A percentile compares a stretch with the other conserved stretches of the same genome.
Evolutionary conservation across 139 green algal genomes (phyloP).

Genomic region (Diplosphaera chodatii): DNA sequence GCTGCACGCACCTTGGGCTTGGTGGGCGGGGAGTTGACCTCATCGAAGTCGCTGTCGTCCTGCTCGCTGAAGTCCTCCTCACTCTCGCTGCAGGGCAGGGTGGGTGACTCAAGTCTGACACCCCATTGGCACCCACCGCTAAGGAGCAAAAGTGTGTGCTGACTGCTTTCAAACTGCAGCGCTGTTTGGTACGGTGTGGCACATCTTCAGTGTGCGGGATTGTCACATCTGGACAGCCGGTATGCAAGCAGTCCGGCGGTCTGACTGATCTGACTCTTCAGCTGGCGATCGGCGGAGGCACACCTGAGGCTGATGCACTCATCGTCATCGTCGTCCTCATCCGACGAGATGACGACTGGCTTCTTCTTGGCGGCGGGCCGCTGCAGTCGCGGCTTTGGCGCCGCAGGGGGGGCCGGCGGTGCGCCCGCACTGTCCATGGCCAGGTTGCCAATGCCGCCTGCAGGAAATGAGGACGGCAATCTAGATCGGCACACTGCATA

Average conservation of each 20-base stretch:
- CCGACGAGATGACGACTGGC: not conserved
- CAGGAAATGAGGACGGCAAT: not conserved
- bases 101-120: too few relatives aligned
- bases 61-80: slow-evolving; percentile 10
- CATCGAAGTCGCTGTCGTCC: not conserved
- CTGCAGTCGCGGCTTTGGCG: not conserved
- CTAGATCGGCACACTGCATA: too few relatives aligned
- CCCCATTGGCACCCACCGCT: too few relatives aligned
- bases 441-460: slow-evolving; percentile 30
- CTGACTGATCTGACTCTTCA: too few relatives aligned
- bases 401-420: not conserved
- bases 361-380: slow-evolving; percentile 13
- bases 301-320: slow-evolving; percentile 5
- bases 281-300: too few relatives aligned
- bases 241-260: too few relatives aligned
- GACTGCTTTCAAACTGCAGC: too few relatives aligned
- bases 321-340: slow-evolving; percentile 2
- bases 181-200: too few relatives aligned
- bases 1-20: slow-evolving; percentile 1
- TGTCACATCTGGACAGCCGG: too few relatives aligned
- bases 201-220: too few relatives aligned
- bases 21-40: slow-evolving; percentile 1
- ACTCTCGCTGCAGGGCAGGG: slow-evolving; percentile 7
- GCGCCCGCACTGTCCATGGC: slow-evolving; percentile 7
- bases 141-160: too few relatives aligned